These are phyloP conservation scores for Paracorniculantispora psalliotae DNA, from an alignment of 2,329 filamentous ascomycete genomes.

Conservation along the genomic window DNA sequence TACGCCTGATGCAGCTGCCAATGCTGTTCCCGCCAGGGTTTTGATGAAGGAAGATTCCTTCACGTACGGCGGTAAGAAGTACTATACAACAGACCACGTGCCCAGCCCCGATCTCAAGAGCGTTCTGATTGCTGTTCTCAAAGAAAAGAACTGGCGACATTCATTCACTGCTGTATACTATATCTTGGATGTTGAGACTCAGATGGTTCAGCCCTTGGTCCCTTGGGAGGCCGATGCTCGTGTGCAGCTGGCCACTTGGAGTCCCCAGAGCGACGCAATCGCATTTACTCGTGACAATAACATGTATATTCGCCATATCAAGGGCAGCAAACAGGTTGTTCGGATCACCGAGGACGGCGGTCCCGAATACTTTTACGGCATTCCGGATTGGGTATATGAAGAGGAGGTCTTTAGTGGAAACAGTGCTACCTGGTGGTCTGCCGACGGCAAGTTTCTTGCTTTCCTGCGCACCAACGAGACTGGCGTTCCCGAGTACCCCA, in stretches of 20 bases:
- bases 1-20: slow-evolving; percentile 24
- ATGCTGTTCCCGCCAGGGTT: slow-evolving; percentile 36
- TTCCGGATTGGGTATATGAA: slow-evolving; percentile 97
- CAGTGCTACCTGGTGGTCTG: slow-evolving; percentile 92
- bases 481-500: slow-evolving; percentile 80
- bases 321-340: slow-evolving; percentile 49
- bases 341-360: slow-evolving; percentile 86
- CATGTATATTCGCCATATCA: slow-evolving; percentile 67
- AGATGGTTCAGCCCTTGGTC: slow-evolving; percentile 72
- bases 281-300: slow-evolving; percentile 93
- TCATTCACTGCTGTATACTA: slow-evolving; percentile 84
- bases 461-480: slow-evolving; percentile 95
- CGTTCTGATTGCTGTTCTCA: slow-evolving; percentile 73
- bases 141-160: slow-evolving; percentile 78
- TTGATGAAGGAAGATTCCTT: slow-evolving; percentile 71
- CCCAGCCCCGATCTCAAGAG: slow-evolving; percentile 82
- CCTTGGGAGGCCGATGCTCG: slow-evolving; percentile 58
- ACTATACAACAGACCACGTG: slow-evolving; percentile 58
- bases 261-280: slow-evolving; percentile 77
- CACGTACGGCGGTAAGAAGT: slow-evolving; percentile 47
- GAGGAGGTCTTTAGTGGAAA: slow-evolving; percentile 61
- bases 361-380: slow-evolving; percentile 84
- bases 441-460: slow-evolving; percentile 81
- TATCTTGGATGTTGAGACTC: slow-evolving; percentile 83
- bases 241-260: slow-evolving; percentile 86